Evolutionary conservation across 148 eudicot species (phyloP), one percentile per base, ranked within the genome.

Genomic region (Rhododendron vialii): DNA sequence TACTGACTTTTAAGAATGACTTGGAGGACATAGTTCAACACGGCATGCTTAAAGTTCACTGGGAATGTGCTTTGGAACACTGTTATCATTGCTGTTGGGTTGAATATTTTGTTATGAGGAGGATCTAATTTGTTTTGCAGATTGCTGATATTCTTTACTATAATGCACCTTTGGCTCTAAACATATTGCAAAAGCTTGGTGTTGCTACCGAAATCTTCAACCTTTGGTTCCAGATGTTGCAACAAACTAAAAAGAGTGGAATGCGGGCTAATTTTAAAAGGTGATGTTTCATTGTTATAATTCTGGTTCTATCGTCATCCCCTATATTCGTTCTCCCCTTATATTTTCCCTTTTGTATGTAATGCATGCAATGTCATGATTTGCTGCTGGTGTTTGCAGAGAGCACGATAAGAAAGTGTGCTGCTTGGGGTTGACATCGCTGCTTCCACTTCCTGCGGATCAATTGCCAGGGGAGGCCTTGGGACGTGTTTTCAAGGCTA

Each of bases 211-310:
- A 95, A 78, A 89, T 97, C 78, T 97, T 97, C 87, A 91, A 89
- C 85, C 92, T 93, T 76, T 97, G 99, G 99, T 97, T 97, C 92
- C 98, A 97, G 89, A 95, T 97, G 99, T 86, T 97, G 92, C 95
- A 93, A 85, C 94, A 94, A 90, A 96, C 92, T 28, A 97, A 97
- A 83, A 94, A 89, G 89, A 94, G 92, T 87, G 99, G 99, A 69
- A 43, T 43, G 61, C 92, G 87, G 43, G 94, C 94, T 80, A 93
- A 97, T 89, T 97, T 97, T 78, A 95, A 91, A 87, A 95, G 98
- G 99, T 97, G 41, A 73, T 35, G 69, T 76, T 47, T 69, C 67
- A 26, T 8, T 80, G 43, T 55, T 41, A 20, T 36, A 18, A 8
- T 69, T 81, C 24, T 71, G 67, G 35, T 36, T 38, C 47, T 86